phyloP scores from a whole-genome alignment of 2,329 filamentous ascomycete genomes.

The Calonectria montana region DNA sequence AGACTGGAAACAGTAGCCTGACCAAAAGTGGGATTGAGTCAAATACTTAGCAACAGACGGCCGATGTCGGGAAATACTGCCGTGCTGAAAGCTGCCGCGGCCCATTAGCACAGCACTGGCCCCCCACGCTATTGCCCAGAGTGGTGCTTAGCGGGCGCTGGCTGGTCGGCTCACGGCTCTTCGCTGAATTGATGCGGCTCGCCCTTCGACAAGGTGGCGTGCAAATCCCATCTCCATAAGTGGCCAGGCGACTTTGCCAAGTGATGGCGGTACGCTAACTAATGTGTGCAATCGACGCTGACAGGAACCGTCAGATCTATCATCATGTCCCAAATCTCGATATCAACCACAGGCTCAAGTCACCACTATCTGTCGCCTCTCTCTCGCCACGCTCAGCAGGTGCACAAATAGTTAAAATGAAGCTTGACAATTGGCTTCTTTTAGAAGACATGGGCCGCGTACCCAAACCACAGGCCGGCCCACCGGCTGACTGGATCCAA shows the following conservation, averaged over 20 bases:
- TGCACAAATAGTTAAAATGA: constrained; percentile 10
- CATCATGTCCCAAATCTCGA: background rate
- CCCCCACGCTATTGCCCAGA: background rate
- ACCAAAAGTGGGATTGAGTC: background rate
- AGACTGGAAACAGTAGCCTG: background rate
- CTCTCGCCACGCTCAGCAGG: background rate
- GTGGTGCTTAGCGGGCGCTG: background rate
- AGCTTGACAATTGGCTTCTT: background rate
- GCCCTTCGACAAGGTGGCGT: background rate
- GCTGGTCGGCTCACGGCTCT: background rate
- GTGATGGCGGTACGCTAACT: background rate
- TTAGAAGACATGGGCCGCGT: background rate
- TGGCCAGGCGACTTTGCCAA: background rate
- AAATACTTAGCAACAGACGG: background rate
- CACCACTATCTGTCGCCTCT: background rate
- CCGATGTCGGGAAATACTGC: background rate
- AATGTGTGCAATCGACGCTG: background rate
- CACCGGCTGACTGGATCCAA: background rate
- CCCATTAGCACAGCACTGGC: background rate
- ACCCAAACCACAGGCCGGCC: background rate
- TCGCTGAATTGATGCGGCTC: background rate
- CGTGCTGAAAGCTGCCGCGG: background rate
- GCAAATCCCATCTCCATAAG: background rate
- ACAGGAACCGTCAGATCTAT: background rate
- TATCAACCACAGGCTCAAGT: background rate